These are phyloP conservation scores for Cenchrus fungigraminus DNA, from an alignment of 176 grass and related monocot species.

Conservation along the genomic window DNA sequence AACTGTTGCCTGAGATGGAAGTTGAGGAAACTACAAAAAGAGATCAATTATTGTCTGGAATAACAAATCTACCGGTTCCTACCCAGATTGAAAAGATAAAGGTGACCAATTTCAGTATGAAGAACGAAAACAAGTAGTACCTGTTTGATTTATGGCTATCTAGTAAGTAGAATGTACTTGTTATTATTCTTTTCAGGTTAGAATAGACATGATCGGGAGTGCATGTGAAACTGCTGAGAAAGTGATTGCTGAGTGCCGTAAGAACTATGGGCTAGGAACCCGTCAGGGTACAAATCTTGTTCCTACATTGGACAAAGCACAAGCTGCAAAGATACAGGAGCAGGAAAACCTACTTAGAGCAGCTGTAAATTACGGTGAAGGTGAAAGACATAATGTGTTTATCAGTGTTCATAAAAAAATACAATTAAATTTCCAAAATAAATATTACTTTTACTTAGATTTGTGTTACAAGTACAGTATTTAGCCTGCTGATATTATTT, in stretches of 20 bases:
- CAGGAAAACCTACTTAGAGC: constrained; percentile 84
- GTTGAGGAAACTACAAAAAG: constrained; percentile 83
- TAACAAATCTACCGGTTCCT: constrained; percentile 69
- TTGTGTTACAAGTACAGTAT: background rate
- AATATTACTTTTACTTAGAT: constrained; percentile 28
- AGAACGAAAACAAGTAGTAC: constrained; percentile 17
- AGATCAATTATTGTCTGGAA: constrained; percentile 73
- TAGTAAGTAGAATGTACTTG: constrained; percentile 33
- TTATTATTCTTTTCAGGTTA: constrained; percentile 53
- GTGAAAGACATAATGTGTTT: constrained; percentile 47
- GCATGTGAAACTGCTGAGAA: constrained; percentile 98
- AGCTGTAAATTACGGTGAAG: constrained; percentile 88
- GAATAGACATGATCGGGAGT: constrained; percentile 95
- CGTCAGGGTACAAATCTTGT: constrained; percentile 78
- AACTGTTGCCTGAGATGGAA: constrained; percentile 89
- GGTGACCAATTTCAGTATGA: constrained; percentile 51
- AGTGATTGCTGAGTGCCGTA: constrained; percentile 77
- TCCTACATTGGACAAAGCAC: constrained; percentile 87
- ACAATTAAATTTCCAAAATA: constrained; percentile 10
- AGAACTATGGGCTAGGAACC: constrained; percentile 74
- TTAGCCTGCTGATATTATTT: constrained; percentile 10
- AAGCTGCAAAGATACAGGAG: constrained; percentile 98
- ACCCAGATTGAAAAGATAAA: constrained; percentile 89
- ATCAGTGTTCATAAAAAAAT: background rate
- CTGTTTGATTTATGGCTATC: constrained; percentile 4